phyloP scores from a whole-genome alignment of 306 rosid species.

The Cucurbita maxima region DNA sequence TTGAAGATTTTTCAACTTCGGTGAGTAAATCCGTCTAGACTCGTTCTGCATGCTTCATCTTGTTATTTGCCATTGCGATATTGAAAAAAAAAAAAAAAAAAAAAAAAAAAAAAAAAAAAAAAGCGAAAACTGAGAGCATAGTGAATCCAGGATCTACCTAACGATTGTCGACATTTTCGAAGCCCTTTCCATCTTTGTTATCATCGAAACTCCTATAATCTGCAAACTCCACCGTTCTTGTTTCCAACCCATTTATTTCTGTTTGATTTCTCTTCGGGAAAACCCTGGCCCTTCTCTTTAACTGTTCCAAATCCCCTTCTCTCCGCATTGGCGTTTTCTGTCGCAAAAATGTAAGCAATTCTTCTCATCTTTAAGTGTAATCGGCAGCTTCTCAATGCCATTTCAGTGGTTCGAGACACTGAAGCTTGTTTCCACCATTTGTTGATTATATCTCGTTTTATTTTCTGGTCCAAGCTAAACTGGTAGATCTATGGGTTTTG shows the following conservation, averaged over 20 bases:
- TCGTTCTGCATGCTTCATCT: no score
- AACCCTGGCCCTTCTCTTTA: not conserved
- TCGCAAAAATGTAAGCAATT: constrained; percentile 22
- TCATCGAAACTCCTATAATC: not conserved
- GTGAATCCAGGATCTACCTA: not conserved
- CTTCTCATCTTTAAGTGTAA: not conserved
- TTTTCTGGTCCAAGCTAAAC: not conserved
- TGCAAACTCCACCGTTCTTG: not conserved
- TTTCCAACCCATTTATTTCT: not conserved
- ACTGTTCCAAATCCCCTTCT: not conserved
- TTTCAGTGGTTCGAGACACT: not conserved
- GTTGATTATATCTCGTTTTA: not conserved
- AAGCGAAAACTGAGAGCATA: not conserved
- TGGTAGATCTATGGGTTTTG: not conserved
- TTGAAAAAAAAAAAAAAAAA: no score
- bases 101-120: not conserved
- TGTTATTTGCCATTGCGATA: no score
- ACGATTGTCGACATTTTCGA: not conserved
- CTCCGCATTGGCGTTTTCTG: constrained; percentile 22
- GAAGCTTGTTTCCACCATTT: not conserved
- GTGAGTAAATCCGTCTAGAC: no score
- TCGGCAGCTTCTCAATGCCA: not conserved
- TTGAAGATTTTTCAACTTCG: no score
- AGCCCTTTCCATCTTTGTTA: not conserved
- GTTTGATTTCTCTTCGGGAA: not conserved